phyloP scores from a whole-genome alignment of 768 basidiomycete genomes.

The Cyclocybe aegerita region DNA sequence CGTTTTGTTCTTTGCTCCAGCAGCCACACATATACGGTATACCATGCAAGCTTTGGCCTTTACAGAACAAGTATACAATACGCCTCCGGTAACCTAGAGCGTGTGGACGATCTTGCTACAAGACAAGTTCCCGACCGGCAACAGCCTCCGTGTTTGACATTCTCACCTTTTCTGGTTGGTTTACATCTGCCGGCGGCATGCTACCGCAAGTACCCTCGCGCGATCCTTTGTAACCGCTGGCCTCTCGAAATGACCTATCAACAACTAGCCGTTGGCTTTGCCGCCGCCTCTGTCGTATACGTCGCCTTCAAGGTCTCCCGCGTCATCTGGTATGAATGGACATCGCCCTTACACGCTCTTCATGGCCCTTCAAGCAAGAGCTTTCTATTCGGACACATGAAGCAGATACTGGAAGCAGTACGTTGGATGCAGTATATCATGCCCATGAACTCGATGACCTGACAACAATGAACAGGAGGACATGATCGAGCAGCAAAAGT shows the following conservation, averaged over 20 bases:
- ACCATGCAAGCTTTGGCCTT: too few relatives aligned
- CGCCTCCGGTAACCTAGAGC: too few relatives aligned
- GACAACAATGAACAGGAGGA: constrained; percentile 26
- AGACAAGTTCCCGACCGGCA: too few relatives aligned
- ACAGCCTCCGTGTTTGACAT: too few relatives aligned
- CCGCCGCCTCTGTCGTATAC: constrained; percentile 23
- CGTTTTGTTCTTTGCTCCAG: too few relatives aligned
- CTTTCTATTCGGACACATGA: constrained; percentile 48
- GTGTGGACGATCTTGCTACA: too few relatives aligned
- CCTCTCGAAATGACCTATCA: not conserved
- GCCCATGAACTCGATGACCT: not conserved
- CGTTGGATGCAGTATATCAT: not conserved
- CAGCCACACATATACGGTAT: too few relatives aligned
- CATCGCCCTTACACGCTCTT: constrained; percentile 45
- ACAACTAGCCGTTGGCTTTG: constrained; percentile 18
- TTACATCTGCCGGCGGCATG: too few relatives aligned
- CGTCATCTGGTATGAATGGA: constrained; percentile 29
- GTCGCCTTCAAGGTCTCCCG: constrained; percentile 28
- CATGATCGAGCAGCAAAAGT: constrained; percentile 40
- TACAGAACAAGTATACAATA: too few relatives aligned
- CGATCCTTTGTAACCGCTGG: too few relatives aligned
- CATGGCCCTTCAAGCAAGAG: constrained; percentile 49
- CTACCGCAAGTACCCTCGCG: too few relatives aligned
- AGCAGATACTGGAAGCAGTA: constrained; percentile 43
- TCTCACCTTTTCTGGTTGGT: too few relatives aligned